Evolutionary conservation across 225 moss, liverwort and hornwort species (phyloP), one percentile per base, ranked within the genome.

Genomic region (Asterella californica): DNA sequence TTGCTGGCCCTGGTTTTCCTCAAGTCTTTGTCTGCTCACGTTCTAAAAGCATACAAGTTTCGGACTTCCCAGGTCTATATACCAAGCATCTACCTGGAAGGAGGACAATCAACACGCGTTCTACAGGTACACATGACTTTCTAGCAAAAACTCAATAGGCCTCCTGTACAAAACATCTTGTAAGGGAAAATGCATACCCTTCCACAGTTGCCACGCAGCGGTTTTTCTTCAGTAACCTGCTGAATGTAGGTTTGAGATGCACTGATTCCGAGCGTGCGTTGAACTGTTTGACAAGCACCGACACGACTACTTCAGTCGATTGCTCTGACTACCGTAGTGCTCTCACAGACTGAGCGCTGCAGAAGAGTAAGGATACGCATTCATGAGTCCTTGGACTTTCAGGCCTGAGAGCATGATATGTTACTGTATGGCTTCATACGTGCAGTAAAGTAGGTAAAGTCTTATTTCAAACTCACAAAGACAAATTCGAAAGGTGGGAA

Each of bases 241-340:
- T 84, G 79, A 99, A 99, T 34, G 95, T 92, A 74, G 91, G 38
- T 80, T 95, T 99, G 82, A 92, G 76, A 76, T 90, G 90, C 48
- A 95, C 95, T 57, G 99, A 93, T 80, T 99, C 99, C 79, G 99
- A 99, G 80, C 99, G 89, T 71, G 95, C 99, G 55, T 99, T 99
- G 76, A 99, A 99, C 99, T 99, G 87, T 30, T 81, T 57, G 25
- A 80, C 62, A 48, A 68, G 53, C n/a, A 79, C 30, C 24, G 10
- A 71, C 57, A 76, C 57, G 24, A 36, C 19, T 57, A 53, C 19
- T 76, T 76, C 59, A 76, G 57, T 76, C 37, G 24, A 53, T 7
- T 15, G 29, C 29, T 52, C 32, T 72, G 48, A 47, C 47, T 72
- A 49, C 42, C 42, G 47, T 42, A 15, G 25, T 29, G 18, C 2